Evolutionary conservation across 306 rosid genomes (phyloP).

Genomic region (Prunus campanulata): DNA sequence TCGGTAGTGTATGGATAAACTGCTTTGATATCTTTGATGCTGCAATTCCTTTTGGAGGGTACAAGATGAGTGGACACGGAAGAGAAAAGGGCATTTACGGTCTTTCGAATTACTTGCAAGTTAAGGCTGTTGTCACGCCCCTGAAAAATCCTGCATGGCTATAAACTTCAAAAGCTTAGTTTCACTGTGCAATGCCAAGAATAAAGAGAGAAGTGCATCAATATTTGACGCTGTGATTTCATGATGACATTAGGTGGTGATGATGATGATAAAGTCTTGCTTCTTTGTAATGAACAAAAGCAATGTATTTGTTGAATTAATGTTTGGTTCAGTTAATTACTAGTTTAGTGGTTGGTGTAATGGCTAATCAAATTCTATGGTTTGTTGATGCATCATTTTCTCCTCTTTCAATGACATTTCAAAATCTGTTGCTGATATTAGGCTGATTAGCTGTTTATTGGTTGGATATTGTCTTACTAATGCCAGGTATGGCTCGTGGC

Average conservation of each 20-base stretch:
- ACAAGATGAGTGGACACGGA: constrained; percentile 92
- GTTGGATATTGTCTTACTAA: background rate
- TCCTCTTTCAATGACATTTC: background rate
- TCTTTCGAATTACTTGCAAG: constrained; percentile 82
- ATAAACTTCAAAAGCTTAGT: constrained; percentile 15
- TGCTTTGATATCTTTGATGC: constrained; percentile 84
- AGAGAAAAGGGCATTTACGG: constrained; percentile 87
- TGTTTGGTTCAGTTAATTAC: background rate
- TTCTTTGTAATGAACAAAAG: constrained; percentile 3
- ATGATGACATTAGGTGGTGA: background rate
- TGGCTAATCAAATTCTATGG: background rate
- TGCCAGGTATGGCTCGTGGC: background rate
- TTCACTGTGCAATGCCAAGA: background rate
- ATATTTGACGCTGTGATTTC: background rate
- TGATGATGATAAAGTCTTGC: constrained; percentile 18
- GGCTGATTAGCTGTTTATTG: background rate
- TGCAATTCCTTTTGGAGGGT: constrained; percentile 93
- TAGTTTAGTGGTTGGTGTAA: background rate
- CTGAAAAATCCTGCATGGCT: constrained; percentile 88
- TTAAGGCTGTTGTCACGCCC: constrained; percentile 82
- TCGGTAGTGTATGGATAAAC: constrained; percentile 77
- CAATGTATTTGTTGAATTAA: background rate
- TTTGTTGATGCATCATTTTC: background rate
- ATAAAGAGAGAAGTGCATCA: constrained; percentile 29
- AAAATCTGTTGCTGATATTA: background rate